Evolutionary conservation across 495 filamentous ascomycete species (phyloP), one percentile per base, ranked within the genome.

Genomic region (Aspergillus coremiiformis): DNA sequence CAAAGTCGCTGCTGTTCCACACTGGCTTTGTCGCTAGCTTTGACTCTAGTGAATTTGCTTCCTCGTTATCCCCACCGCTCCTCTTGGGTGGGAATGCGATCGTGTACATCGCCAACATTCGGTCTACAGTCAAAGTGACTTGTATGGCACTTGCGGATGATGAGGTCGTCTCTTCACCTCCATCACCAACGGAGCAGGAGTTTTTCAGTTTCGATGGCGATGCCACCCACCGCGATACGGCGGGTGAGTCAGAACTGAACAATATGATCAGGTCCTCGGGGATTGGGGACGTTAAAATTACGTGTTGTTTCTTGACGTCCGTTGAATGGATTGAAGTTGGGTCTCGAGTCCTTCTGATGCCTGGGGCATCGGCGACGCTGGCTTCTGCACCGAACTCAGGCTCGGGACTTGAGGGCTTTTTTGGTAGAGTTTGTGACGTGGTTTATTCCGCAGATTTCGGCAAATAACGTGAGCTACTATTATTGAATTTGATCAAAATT

Each of bases 321-420:
- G 78, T 84, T 23, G 91, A 96, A 63, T 97, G 89, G 86, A 73
- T 96, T 35, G 87, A 95, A 66, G 57, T 87, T 10, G 92, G 84
- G 1, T 84, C 84, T 14, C 81, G 80, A 51, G 84, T 96, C 20
- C 70, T 98, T 47, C 74, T 97, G 5, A 83, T 89, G 78, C 85
- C 84, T 0, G 81, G 82, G 3, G 77, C 68, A 5, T 69, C 71
- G 45, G 58, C 64, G 5, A 57, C 63, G 5, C 59, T 69, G 44
- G 65, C 67, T 20, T 64, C 65, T 30, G 58, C 66, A 5, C 55
- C 60, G 22, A 64, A 55, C 0, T 51, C 60, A 7, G 54, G 19
- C 24, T 35, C 69, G 7, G 73, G 74, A 7, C 45, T 79, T 0
- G 75, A 78, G 46, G 77, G 77, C 6, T 75, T 77, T 64, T 71